Evolutionary conservation across 2,329 filamentous ascomycete species (phyloP), one percentile per base, ranked within the genome.

Genomic region (Xylariaceae sp.): DNA sequence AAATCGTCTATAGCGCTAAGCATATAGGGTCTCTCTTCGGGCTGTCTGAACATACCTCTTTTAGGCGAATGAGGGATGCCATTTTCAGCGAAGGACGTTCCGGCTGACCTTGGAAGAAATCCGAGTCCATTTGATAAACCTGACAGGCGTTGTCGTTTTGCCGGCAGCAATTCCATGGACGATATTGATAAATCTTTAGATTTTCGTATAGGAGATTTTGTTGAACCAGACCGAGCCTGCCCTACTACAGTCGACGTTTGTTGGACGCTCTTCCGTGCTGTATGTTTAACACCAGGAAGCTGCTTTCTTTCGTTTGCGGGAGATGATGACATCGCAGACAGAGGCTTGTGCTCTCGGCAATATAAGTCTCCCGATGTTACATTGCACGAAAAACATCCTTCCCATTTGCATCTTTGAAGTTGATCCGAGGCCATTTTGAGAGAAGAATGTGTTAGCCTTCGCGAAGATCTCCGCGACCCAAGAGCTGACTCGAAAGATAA

Each of bases 191-290:
- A n/a, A 22, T 64, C 57, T 9, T 30, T 16, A 26, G 49, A 30
- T 12, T 13, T 56, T 34, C 49, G 55, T 48, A 45, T 54, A n/a
- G 49, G 50, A 37, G 60, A 48, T 10, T 36, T 50, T 26, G 44
- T 15, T 18, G 54, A 51, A 16, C 45, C 29, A 26, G 22, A 30
- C 26, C 45, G 48, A 12, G 46, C 5, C 41, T 44, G 42, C n/a
- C 26, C 26, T 8, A 47, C 46, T 18, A 39, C 40, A 16, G 21
- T 53, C 16, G 52, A n/a, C 15, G 49, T 40, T n/a, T 49, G 55
- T 49, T 54, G 61, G 7, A 46, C 39, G 32, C 54, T 64, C 46
- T 67, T 67, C 30, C 65, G 58, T 19, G 65, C 65, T 1, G 57
- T 53, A 22, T 58, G 55, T 41, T 60, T 64, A 21, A 53, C 26